phyloP scores from a whole-genome alignment of 306 rosid genomes.

The Bauhinia variegata region DNA sequence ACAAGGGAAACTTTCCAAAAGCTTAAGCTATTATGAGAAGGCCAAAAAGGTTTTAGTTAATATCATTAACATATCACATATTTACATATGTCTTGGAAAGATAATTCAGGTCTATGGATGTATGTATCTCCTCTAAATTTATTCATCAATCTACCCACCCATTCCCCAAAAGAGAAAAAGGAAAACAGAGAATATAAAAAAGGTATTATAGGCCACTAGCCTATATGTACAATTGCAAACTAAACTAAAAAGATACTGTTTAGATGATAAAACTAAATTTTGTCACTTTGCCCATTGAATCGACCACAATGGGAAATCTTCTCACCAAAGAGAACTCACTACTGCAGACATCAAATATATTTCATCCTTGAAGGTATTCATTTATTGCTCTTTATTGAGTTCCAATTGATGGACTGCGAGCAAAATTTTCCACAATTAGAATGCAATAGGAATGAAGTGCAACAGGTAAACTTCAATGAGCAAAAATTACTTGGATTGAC shows the following conservation, averaged over 20 bases:
- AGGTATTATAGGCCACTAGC: slow-evolving; percentile 17
- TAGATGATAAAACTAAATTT: neutral
- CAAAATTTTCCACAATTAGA: slow-evolving; percentile 28
- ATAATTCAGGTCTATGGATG: slow-evolving; percentile 4
- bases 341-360: slow-evolving; percentile 1
- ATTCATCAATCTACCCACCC: neutral
- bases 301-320: slow-evolving; percentile 14
- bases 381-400: slow-evolving; percentile 7
- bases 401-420: slow-evolving; percentile 27
- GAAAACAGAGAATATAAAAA: neutral
- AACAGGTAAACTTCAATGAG: neutral
- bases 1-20: no score
- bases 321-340: slow-evolving; percentile 34
- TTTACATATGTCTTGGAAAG: neutral
- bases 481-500: neutral
- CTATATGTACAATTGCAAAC: slow-evolving; percentile 1
- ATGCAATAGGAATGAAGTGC: neutral
- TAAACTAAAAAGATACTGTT: slow-evolving; percentile 18
- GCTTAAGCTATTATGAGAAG: no score
- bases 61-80: neutral
- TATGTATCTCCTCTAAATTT: neutral
- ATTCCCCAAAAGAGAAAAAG: neutral
- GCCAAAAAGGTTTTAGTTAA: no score
- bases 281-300: slow-evolving; percentile 5
- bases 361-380: slow-evolving; percentile 12